These are phyloP conservation scores for Colletotrichum gigasporum DNA, from an alignment of 2,329 filamentous ascomycete species.

Conservation along the genomic window DNA sequence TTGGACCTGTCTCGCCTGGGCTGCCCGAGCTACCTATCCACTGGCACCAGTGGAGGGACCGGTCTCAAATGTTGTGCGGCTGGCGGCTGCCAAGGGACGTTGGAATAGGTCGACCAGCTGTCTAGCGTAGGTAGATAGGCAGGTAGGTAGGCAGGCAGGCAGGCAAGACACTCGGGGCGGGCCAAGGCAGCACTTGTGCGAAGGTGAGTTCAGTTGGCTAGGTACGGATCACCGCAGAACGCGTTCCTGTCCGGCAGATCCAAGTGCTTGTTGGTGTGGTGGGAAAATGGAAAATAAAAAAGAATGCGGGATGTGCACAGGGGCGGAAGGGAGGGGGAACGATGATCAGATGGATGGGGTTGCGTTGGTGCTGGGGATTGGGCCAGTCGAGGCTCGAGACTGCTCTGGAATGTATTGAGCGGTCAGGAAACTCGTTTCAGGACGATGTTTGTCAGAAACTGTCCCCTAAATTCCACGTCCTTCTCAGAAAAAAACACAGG, in stretches of 20 bases:
- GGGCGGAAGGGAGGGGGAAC: slow-evolving; percentile 6
- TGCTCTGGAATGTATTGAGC: slow-evolving; percentile 23
- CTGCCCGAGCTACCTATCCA: neutral
- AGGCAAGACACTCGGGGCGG: neutral
- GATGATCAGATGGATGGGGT: slow-evolving; percentile 30
- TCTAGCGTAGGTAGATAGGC: slow-evolving; percentile 4
- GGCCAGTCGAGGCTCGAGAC: slow-evolving; percentile 17
- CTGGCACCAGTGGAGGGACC: neutral
- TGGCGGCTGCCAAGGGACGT: neutral
- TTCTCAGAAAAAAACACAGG: neutral
- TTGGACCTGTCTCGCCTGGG: neutral
- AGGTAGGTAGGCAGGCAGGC: neutral
- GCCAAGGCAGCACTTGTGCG: neutral
- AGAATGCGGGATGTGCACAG: slow-evolving; percentile 30
- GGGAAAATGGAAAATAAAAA: neutral
- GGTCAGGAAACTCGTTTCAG: neutral
- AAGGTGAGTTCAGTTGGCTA: neutral
- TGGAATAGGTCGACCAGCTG: neutral
- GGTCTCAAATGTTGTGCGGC: too few relatives aligned
- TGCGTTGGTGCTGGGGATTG: slow-evolving; percentile 16
- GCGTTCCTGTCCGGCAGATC: slow-evolving; percentile 3
- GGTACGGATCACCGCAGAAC: slow-evolving; percentile 15
- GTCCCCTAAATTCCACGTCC: neutral
- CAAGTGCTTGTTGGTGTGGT: neutral
- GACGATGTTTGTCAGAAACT: too few relatives aligned